These are phyloP conservation scores for Polygonum aviculare DNA, from an alignment of 148 eudicot species.

Conservation along the genomic window DNA sequence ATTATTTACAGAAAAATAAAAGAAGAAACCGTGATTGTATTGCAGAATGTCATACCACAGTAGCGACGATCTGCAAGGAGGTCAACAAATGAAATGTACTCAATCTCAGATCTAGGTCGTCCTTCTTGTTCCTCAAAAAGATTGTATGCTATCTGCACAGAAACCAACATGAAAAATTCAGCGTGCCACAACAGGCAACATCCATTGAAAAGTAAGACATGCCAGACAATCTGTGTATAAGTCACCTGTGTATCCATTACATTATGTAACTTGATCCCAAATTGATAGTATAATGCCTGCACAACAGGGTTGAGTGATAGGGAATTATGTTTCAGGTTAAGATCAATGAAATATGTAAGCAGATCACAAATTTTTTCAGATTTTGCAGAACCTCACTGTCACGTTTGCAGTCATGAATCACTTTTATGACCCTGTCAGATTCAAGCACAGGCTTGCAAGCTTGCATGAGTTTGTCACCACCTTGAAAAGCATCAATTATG, in stretches of 20 bases:
- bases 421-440: slow-evolving; percentile 81
- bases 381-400: slow-evolving; percentile 73
- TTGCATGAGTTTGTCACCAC: slow-evolving; percentile 63
- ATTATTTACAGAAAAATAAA: slow-evolving; percentile 19
- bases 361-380: slow-evolving; percentile 7
- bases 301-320: background rate
- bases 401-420: slow-evolving; percentile 97
- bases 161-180: background rate
- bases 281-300: slow-evolving; percentile 85
- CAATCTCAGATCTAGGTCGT: slow-evolving; percentile 44
- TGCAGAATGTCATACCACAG: slow-evolving; percentile 46
- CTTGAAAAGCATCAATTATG: slow-evolving; percentile 81
- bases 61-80: slow-evolving; percentile 94
- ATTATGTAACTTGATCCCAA: slow-evolving; percentile 83
- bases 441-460: slow-evolving; percentile 99
- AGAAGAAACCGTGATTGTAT: slow-evolving; percentile 23
- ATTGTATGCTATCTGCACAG: slow-evolving; percentile 72
- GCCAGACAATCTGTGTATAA: background rate
- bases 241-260: slow-evolving; percentile 94
- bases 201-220: background rate
- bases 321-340: background rate
- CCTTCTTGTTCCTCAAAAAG: slow-evolving; percentile 90
- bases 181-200: background rate
- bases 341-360: slow-evolving; percentile 8
- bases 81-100: slow-evolving; percentile 85